These are phyloP conservation scores for Lomentospora prolificans DNA, from an alignment of 2,329 filamentous ascomycete genomes.

Conservation along the genomic window DNA sequence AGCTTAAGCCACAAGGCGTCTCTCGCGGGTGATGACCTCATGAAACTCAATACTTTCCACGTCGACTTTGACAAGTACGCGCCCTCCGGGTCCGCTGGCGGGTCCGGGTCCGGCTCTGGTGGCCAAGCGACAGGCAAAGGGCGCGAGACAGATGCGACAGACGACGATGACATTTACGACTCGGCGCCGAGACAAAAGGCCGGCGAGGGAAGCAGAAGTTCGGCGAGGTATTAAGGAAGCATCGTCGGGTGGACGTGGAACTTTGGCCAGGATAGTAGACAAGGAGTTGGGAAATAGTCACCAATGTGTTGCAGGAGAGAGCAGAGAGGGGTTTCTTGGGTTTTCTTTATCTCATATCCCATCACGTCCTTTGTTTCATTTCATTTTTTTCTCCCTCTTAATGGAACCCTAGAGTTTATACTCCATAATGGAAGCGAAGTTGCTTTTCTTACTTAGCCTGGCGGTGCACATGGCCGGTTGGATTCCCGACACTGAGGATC, in stretches of 20 bases:
- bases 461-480: no score
- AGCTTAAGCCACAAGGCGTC: conserved; percentile 9
- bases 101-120: background rate
- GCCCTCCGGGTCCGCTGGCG: background rate
- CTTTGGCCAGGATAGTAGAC: no score
- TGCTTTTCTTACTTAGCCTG: no score
- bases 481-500: no score
- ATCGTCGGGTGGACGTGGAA: no score
- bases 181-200: background rate
- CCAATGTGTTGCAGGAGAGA: background rate
- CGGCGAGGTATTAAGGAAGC: background rate
- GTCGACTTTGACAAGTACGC: conserved; percentile 11
- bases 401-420: conserved; percentile 16
- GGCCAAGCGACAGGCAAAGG: background rate
- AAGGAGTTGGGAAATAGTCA: no score
- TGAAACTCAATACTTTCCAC: conserved; percentile 27
- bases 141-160: background rate
- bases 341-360: no score
- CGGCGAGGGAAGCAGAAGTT: background rate
- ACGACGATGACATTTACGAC: conserved; percentile 3
- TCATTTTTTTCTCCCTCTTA: conserved; percentile 13
- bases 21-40: conserved; percentile 13
- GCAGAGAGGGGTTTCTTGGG: background rate
- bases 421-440: background rate
- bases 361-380: background rate